Conservation (phyloP, 441 rosid species). For the Populus hybrid region DNA sequence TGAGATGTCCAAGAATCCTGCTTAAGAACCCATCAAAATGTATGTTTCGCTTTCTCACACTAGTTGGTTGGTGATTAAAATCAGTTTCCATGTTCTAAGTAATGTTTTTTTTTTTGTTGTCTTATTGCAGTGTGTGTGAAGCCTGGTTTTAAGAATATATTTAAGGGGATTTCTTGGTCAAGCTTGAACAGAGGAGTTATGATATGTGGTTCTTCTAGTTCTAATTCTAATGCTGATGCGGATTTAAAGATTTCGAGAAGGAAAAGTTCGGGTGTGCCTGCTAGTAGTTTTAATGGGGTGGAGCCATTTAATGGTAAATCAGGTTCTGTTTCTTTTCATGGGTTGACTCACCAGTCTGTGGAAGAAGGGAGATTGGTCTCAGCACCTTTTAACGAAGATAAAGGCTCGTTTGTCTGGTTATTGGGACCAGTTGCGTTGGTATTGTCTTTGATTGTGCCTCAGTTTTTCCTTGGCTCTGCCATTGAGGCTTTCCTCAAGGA, state of each 20-base stretch:
- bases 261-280: constrained; percentile 19
- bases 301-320: constrained; percentile 76
- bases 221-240: constrained; percentile 21
- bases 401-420: constrained; percentile 66
- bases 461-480: constrained; percentile 54
- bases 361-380: constrained; percentile 71
- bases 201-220: constrained; percentile 24
- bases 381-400: constrained; percentile 63
- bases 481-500: constrained; percentile 52
- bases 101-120: not conserved
- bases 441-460: constrained; percentile 63
- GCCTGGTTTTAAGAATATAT: constrained; percentile 16
- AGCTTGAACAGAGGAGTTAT: constrained; percentile 26
- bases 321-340: constrained; percentile 72
- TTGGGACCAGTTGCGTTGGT: constrained; percentile 72
- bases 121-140: constrained; percentile 24
- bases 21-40: constrained; percentile 21
- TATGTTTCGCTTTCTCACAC: constrained; percentile 3
- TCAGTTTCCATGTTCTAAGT: not conserved
- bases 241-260: constrained; percentile 14
- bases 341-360: constrained; percentile 63
- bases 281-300: constrained; percentile 25
- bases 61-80: not conserved
- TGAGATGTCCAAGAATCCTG: constrained; percentile 13
- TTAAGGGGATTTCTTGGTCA: constrained; percentile 4